Evolutionary conservation across 2,329 filamentous ascomycete genomes (phyloP), one percentile per base, ranked within the genome.

Genomic region (Aspergillus calidoustus): DNA sequence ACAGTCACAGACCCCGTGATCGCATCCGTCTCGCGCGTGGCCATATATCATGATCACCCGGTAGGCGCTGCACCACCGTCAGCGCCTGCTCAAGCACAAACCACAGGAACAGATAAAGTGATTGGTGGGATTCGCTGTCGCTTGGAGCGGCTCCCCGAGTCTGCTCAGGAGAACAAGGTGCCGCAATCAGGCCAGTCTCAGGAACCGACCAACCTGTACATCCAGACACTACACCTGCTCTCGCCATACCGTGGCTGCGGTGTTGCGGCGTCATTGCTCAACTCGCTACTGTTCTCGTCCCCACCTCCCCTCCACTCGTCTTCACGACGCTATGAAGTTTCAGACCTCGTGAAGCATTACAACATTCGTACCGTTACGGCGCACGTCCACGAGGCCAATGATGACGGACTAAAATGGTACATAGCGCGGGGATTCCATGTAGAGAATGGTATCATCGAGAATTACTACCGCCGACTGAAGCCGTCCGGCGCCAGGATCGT

Each of bases 341-440:
- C 77, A 11, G 65, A 71, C 5, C 67, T 80, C 9, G 78, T 83
- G 4, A 77, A 79, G 34, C 76, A 82, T 59, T 83, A 87, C 64
- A 80, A 81, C 28, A 81, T 85, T 28, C 74, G 73, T 11, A 79
- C 76, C 15, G 81, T 89, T 22, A 86, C 84, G 2, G 87, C 87
- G 11, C 87, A 89, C 72, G 86, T 89, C 0, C 89, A 88, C 81
- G 86, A 87, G 66, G 83, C 81, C 23, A 89, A 89, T 59, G 78
- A 81, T 19, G 86, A 87, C 53, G 87, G 81, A 0, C 68, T 87
- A 65, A 79, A 81, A 52, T 89, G 87, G 87, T 89, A 89, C 75
- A 71, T 73, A 49, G 82, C 83, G 64, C 79, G 86, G 4, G 85
- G 84, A 0, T 89, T 89, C 63, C 77, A 77, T 63, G 65, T 80